Evolutionary conservation across 2,329 filamentous ascomycete genomes (phyloP), one percentile per base, ranked within the genome.

Genomic region (Trichocomaceae sp.): DNA sequence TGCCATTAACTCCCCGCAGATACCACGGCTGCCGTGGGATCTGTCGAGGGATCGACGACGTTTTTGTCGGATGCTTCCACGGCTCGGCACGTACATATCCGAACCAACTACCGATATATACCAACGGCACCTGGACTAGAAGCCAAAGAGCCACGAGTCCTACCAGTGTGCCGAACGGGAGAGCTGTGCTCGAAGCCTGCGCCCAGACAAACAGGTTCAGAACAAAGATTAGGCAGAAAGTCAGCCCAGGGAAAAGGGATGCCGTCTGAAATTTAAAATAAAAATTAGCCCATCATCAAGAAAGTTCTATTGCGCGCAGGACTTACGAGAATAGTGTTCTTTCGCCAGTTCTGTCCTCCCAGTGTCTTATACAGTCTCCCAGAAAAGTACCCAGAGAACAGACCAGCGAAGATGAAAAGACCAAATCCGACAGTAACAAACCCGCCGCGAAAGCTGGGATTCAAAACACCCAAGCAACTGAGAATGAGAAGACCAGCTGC

Each of bases 171-270:
- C 85, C 81, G 62, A 95, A 91, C 0, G 90, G 90, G 33, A 95
- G 85, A 1, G 90, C 90, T 1, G 89, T 95, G 69, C 87, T 91
- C 10, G 88, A 93, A 0, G 89, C 88, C 71, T 95, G 88, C 0
- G 88, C 85, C 90, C 90, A 95, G 56, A 93, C 88, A 66, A 95
- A 95, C 9, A 95, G 77, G 68, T 95, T 95, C 57, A 95, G 79
- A 49, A 92, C 79, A 71, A 95, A 90, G 35, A 91, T 75, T 29
- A 87, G 78, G 8, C 79, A 76, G 66, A 95, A 95, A 0, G 88
- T 74, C 5, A 93, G 77, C 1, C 89, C 89, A 0, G 90, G 90
- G 66, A 95, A 88, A 2, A 95, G 78, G 9, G 85, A 75, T 0
- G 87, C 88, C 3, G 90, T 95, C 65, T 77, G 60, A 2, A 56